Evolutionary conservation across 1,284 basidiomycete species (phyloP), one percentile per base, ranked within the genome.

Genomic region (Ustilago loliicola): DNA sequence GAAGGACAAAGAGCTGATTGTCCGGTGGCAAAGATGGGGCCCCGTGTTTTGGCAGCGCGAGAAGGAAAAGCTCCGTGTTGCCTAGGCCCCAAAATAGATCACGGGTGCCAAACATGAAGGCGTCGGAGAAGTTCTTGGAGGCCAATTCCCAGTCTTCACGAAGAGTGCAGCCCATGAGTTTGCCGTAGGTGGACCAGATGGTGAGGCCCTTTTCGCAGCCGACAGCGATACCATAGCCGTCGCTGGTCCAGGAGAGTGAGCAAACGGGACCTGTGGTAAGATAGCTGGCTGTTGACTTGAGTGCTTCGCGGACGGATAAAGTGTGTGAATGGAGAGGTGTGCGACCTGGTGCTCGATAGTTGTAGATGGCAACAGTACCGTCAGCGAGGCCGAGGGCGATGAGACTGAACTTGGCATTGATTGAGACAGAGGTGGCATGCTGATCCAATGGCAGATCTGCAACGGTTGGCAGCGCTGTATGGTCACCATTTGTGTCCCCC

Each of bases 211-310:
- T 87, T 72, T 91, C 90, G 92, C 94, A 98, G 0, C 94, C 96
- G 0, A 95, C 94, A n/a, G 95, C 96, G n/a, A 99, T 89, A 1
- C 94, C 94, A 87, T 97, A 95, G 1, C 96, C 97, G 87, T 99
- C 97, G 92, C 96, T 94, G n/a, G 84, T 81, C 81, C 79, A 84
- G 7, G 66, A 50, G 86, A 98, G 89, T 15, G 91, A 87, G 52
- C 88, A 90, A 1, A 98, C 92, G n/a, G 89, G 86, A 0, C 96
- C 96, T 1, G 91, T 91, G 6, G 61, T 77, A 21, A 86, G 81
- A 48, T 81, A 85, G 58, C 75, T 78, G 1, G 85, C 81, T 0
- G 87, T 87, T 7, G 86, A 82, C n/a, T 80, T 83, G 45, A 87
- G 76, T 2, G 85, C 77, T 1, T 80, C 53, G 9, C 84, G 77